Base-by-base conservation (phyloP, 169 alveolate species). In the Plasmodium falciparum region DNA sequence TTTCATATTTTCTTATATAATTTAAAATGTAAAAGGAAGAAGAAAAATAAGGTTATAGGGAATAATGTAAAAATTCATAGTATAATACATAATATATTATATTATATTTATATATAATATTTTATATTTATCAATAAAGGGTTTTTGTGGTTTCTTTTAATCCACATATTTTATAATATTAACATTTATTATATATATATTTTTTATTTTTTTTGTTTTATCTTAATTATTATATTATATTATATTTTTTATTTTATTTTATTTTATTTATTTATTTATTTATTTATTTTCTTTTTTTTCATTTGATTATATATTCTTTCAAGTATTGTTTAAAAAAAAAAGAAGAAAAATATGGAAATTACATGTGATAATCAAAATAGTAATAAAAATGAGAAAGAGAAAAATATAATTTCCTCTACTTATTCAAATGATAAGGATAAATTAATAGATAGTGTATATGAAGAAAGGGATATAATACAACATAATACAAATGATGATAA, bases 271-370 rank as follows among this genome's bases (percentile, higher is more conserved):
- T 52, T 52, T 15, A 63, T 63, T 20, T 75, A 39, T 17, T 43
- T 3, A 13, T 15, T 62, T 22, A 15, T 47, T 52, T 66, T 65
- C 7, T 26, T 66, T 66, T 49, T 59, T n/a, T 80, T 65, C 15
- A 24, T 66, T 61, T 59, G 26, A 15, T 39, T 26, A 43, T 69
- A 22, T 59, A 47, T 66, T 47, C 54, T 45, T 49, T 65, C 52
- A 45, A 52, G 58, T 3, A n/a, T 70, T 11, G n/a, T 70, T 6
- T n/a, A 17, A 54, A 52, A 71, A 11, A 5, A 39, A 39, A 22
- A 50, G 13, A 12, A 33, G 11, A 33, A 49, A 50, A 70, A 69
- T 33, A 83, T 83, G 91, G 83, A 83, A 83, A 69, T 69, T 69
- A 15, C 63, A 26, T 59, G 12, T 52, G 78, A 67, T 62, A 73